Evolutionary conservation across 2,329 filamentous ascomycete species (phyloP), one percentile per base, ranked within the genome.

Genomic region (Dactylella cylindrospora): DNA sequence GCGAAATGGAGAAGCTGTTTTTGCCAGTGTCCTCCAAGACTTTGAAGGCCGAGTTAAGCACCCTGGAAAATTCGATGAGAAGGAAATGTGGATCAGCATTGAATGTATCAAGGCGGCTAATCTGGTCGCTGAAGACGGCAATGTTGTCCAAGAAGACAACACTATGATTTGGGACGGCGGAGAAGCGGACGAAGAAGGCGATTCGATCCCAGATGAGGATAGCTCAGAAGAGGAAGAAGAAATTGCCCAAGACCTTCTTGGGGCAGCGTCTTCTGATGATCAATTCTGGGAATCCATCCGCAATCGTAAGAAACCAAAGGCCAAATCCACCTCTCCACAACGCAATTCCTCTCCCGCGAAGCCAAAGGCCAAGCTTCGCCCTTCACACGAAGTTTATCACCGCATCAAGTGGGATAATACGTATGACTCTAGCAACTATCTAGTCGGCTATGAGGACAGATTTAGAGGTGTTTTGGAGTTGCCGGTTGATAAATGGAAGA

Each of bases 391-490:
- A 66, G 79, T 83, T 8, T 76, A 84, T 51, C 80, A 78, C 65
- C 75, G 81, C 12, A 73, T 84, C 39, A 78, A 80, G 15, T 84
- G 81, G 81, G 81, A 84, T 65, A 71, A 75, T n/a, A 71, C 70
- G 13, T 73, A 82, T 32, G 76, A 82, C 66, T 74, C 75, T 39
- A 71, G 70, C 15, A 77, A 83, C 62, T 82, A 78, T 65, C 64
- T 83, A 3, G 75, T 84, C 41, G 81, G 80, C 1, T 84, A 84
- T 66, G 78, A 81, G 66, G 82, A 84, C 69, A 75, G 82, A 12
- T 84, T 84, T 67, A 60, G 75, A 3, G 80, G 80, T 1, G 73
- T 76, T 2, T 75, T 74, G 65, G 81, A 84, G 70, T 78, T 77
- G 65, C 69, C 75, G 1, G 70, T 84, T 3, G 77, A 77, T 45